phyloP scores from a whole-genome alignment of 2,329 filamentous ascomycete species.

The Nothophaeocryptopus gaeumannii region DNA sequence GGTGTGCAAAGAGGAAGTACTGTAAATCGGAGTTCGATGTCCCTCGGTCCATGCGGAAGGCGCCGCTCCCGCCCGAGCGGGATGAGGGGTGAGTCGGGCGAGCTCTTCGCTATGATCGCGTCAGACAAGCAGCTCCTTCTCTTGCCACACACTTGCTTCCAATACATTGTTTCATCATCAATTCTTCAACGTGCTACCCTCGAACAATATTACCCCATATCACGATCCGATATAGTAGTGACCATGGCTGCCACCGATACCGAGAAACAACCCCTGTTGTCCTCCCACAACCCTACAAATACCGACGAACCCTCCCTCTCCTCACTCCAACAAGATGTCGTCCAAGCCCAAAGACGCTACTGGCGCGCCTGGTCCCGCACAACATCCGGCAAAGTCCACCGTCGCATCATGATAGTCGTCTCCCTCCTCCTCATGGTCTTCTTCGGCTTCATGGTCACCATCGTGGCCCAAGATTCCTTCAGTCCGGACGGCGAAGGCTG shows the following conservation, averaged over 20 bases:
- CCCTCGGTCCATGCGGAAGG: no score
- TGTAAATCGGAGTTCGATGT: no score
- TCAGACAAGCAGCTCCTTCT: no score
- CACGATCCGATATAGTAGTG: no score
- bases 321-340: slow-evolving; percentile 31
- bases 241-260: slow-evolving; percentile 17
- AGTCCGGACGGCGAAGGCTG: slow-evolving; percentile 26
- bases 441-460: slow-evolving; percentile 26
- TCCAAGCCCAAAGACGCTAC: slow-evolving; percentile 34
- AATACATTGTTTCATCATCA: no score
- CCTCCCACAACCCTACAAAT: neutral
- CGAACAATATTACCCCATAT: no score
- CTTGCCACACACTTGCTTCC: no score
- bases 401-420: slow-evolving; percentile 32
- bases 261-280: slow-evolving; percentile 31
- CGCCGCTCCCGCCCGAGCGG: no score
- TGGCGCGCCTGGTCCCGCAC: slow-evolving; percentile 33
- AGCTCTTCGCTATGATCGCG: no score
- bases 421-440: slow-evolving; percentile 29
- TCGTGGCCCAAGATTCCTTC: slow-evolving; percentile 27
- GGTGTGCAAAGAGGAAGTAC: no score
- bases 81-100: no score
- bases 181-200: no score
- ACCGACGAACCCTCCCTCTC: slow-evolving; percentile 26
- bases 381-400: slow-evolving; percentile 32